Evolutionary conservation across 768 basidiomycete genomes (phyloP).

Genomic region (Cytidiella melzeri): DNA sequence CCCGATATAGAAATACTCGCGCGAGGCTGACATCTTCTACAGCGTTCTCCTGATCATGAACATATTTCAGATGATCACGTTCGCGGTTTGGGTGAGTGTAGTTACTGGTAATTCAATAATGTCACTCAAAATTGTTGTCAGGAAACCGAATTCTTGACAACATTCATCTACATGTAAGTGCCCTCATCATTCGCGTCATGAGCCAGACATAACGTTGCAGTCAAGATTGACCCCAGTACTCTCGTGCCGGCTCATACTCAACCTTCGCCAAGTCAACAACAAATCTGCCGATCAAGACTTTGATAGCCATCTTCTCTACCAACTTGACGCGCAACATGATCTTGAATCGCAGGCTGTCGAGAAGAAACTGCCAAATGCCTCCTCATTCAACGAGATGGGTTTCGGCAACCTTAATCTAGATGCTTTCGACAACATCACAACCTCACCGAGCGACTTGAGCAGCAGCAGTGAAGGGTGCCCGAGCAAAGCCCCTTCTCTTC

Average conservation of each 20-base stretch:
- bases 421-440: not conserved
- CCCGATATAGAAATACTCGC: not conserved
- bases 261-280: not conserved
- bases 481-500: no score
- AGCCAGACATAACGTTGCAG: no score
- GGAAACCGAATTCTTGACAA: not conserved
- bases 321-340: not conserved
- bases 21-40: not conserved
- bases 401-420: not conserved
- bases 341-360: not conserved
- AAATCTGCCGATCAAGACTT: not conserved
- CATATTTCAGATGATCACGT: not conserved
- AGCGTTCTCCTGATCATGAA: constrained; percentile 1
- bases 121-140: not conserved
- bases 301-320: not conserved
- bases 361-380: not conserved
- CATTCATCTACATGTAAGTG: not conserved
- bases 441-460: not conserved
- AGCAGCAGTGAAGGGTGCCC: no score
- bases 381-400: not conserved
- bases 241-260: not conserved
- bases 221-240: not conserved
- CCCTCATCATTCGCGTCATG: not conserved
- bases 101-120: no score
- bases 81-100: not conserved